These are phyloP conservation scores for Trypanosomatidae sp. DNA, from an alignment of 208 protist genomes.

Conservation along the genomic window DNA sequence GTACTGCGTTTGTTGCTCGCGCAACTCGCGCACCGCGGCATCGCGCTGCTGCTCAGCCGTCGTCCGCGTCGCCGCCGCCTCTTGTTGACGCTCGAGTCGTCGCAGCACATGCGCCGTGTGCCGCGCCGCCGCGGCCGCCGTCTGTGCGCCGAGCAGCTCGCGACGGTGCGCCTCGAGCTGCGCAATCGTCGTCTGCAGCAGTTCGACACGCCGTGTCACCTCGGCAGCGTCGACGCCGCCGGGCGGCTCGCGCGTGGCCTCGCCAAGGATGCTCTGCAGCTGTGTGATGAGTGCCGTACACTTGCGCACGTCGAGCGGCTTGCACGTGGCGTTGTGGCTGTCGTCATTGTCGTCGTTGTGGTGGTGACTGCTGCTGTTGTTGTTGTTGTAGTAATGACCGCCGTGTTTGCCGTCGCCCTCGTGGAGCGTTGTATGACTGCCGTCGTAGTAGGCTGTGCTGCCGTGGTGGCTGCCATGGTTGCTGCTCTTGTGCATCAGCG, in stretches of 20 bases:
- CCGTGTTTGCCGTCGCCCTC: too few species aligned
- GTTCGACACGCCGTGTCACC: constrained; percentile 38
- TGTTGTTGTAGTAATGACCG: too few species aligned
- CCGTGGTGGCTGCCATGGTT: too few species aligned
- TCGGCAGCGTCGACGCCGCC: constrained; percentile 18
- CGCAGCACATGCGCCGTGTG: constrained; percentile 18
- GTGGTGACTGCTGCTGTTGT: too few species aligned
- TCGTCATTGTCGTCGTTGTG: not conserved
- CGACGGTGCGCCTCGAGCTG: constrained; percentile 22
- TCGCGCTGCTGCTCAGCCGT: constrained; percentile 30
- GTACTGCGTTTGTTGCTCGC: constrained; percentile 24
- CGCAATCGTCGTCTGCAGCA: constrained; percentile 41
- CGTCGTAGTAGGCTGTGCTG: too few species aligned
- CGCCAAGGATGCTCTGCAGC: constrained; percentile 37
- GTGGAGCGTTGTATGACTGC: too few species aligned
- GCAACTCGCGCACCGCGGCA: constrained; percentile 24
- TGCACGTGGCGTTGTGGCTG: constrained; percentile 5
- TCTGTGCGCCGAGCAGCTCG: constrained; percentile 18
- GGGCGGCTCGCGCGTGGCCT: constrained; percentile 37
- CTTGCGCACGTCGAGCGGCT: constrained; percentile 6
- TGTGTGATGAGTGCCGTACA: constrained; percentile 39
- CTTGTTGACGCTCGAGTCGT: constrained; percentile 11
- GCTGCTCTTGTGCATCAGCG: too few species aligned
- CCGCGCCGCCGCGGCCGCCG: constrained; percentile 13
- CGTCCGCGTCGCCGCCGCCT: constrained; percentile 16